Base-by-base conservation (phyloP, 192 early-diverging fungal species). In the Cetraspora pellucida region DNA sequence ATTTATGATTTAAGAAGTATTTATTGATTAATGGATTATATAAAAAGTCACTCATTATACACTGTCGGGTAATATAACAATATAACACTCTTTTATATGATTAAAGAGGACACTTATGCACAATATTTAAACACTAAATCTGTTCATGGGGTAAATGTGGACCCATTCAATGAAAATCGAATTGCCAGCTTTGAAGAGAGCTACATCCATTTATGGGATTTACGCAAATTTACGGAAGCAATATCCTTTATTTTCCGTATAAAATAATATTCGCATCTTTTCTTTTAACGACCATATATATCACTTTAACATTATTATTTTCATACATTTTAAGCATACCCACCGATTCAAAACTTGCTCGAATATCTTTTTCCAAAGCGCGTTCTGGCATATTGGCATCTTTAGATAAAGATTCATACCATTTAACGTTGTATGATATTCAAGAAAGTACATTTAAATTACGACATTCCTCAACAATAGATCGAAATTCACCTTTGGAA, bases 181-280 rank as follows among this genome's bases (percentile, higher is more conserved):
- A 86, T 94, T 77, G 92, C 93, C 0, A 93, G 91, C 19, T 93
- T 82, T 75, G 84, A 89, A 10, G 91, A 93, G 47, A 86, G 86
- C 14, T 80, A 85, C 27, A 88, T 95, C 37, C 81, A 85, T 46
- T 72, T 95, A 31, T 95, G 94, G 94, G 94, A 95, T 80, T 77
- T 81, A 17, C 80, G 94, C 59, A 93, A 92, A 58, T 59, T 86
- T 6, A 77, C 82, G 0, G 91, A 92, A 47, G 81, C 93, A 17
- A 87, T 91, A 64, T 87, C 83, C 83, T 80, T 82, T 82, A 58
- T 74, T 57, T 68, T 68, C 23, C 10, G 16, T 46, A 47, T 11
- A 27, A 27, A 13, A 46, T 25, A 10, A 46, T 11, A 68, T 27
- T 25, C 10, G 27, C 47, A 2, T 43, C 46, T 25, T 68, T 21